These are phyloP conservation scores for Kluyveromyces siamensis DNA, from an alignment of 805 yeast genomes.

Conservation along the genomic window DNA sequence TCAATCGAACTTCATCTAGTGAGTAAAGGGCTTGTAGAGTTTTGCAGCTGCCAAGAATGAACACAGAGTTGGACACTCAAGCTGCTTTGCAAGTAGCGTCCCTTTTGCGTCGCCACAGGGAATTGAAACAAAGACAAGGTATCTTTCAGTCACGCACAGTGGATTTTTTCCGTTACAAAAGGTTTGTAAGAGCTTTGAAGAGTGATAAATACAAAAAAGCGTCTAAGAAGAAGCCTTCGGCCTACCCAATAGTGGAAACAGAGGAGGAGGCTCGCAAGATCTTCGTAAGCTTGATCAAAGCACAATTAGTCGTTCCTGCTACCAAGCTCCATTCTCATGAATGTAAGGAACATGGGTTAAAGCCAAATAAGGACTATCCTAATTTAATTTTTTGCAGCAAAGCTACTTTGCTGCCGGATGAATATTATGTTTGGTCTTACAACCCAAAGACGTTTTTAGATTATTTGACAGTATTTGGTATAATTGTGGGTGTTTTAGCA, in stretches of 20 bases:
- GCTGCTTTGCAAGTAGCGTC: constrained; percentile 61
- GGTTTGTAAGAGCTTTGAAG: constrained; percentile 69
- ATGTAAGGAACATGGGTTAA: constrained; percentile 51
- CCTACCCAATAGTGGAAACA: constrained; percentile 41
- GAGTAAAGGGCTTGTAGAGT: background rate
- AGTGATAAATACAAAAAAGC: constrained; percentile 59
- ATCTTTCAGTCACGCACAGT: constrained; percentile 57
- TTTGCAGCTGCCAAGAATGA: background rate
- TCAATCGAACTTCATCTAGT: background rate
- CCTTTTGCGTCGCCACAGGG: constrained; percentile 52
- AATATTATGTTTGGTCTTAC: constrained; percentile 79
- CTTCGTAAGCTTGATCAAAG: constrained; percentile 60
- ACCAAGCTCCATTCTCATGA: constrained; percentile 62
- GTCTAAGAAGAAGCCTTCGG: constrained; percentile 37
- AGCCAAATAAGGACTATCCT: constrained; percentile 58
- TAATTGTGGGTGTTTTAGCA: constrained; percentile 55
- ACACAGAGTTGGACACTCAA: constrained; percentile 32
- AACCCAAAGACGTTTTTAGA: constrained; percentile 50
- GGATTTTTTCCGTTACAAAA: constrained; percentile 81
- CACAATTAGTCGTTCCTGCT: constrained; percentile 68
- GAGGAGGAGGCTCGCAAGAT: constrained; percentile 51
- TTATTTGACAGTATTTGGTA: constrained; percentile 29
- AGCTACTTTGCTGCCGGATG: constrained; percentile 54
- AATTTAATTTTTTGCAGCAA: constrained; percentile 44
- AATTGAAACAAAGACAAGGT: constrained; percentile 78